Conservation (phyloP, 495 filamentous ascomycete species). For the Filosporella fistucella region DNA sequence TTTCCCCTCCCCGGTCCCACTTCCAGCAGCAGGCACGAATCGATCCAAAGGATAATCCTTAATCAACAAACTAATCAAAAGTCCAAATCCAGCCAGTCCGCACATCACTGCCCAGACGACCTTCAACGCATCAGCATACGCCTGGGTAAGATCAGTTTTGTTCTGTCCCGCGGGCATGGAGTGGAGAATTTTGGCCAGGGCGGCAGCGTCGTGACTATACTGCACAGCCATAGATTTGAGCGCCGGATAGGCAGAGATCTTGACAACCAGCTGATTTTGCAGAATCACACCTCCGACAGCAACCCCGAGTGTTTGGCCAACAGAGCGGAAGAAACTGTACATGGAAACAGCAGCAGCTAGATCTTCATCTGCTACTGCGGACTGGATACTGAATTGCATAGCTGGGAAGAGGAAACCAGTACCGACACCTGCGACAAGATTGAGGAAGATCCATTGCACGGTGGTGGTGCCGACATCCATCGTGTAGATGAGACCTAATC, state of each 20-base stretch:
- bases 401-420: conserved; percentile 48
- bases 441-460: conserved; percentile 45
- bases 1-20: neutral
- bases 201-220: conserved; percentile 52
- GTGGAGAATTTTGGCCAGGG: conserved; percentile 53
- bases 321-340: conserved; percentile 52
- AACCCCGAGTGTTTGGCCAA: conserved; percentile 46
- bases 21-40: conserved; percentile 6
- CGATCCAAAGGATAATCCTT: conserved; percentile 12
- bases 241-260: conserved; percentile 35
- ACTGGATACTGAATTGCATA: conserved; percentile 44
- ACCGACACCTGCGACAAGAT: conserved; percentile 45
- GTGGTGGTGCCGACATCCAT: conserved; percentile 41
- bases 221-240: conserved; percentile 38
- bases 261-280: conserved; percentile 49
- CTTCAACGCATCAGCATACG: conserved; percentile 52
- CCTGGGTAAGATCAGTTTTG: conserved; percentile 40
- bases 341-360: conserved; percentile 52
- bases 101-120: conserved; percentile 52
- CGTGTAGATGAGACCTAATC: conserved; percentile 46
- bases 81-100: conserved; percentile 5
- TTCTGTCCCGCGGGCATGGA: conserved; percentile 36
- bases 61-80: conserved; percentile 7
- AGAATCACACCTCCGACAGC: conserved; percentile 52
- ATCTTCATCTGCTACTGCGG: conserved; percentile 34